Evolutionary conservation across 306 rosid species (phyloP), one percentile per base, ranked within the genome.

Genomic region (Begonia fuchsioides): DNA sequence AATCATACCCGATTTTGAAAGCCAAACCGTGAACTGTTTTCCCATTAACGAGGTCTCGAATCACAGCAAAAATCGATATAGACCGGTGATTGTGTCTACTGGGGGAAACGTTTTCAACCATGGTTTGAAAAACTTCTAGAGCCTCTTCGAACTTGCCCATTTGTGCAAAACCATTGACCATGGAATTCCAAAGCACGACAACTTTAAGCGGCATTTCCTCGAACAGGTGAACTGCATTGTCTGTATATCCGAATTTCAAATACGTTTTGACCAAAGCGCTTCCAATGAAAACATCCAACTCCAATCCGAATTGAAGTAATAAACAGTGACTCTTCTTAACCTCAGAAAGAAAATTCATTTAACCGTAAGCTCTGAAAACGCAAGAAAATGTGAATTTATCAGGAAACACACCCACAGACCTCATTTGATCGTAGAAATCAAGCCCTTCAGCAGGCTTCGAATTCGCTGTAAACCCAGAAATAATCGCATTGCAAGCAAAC

Each of bases 131-230:
- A 53, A 74, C 69, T 58, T 49, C 61, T 61, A 88, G 52, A 16
- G 93, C 95, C 70, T 84, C 78, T 10, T 78, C 74, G 56, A 76
- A 66, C 17, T 47, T 39, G 43, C 86, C 90, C 64, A 78, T 84
- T 63, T 74, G 74, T 2, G 73, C 71, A 65, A 69, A 72, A 54
- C 93, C 93, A 70, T 70, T 83, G 50, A 88, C 70, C 93, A 88
- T 72, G 0, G 96, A 75, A 35, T 83, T 88, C 93, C 93, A 83
- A 17, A 83, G 79, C 64, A 84, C 96, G 17, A 78, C 77, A 62
- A 83, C 96, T 65, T 67, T 78, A 14, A 62, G 69, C 6, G 86
- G 70, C 69, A 88, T 61, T 70, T 72, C 83, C 47, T 68, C 76
- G 26, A 88, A 88, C 72, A 76, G 66, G 47, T 68, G 58, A 17